phyloP scores from a whole-genome alignment of 495 filamentous ascomycete species.

The Parathielavia appendiculata region DNA sequence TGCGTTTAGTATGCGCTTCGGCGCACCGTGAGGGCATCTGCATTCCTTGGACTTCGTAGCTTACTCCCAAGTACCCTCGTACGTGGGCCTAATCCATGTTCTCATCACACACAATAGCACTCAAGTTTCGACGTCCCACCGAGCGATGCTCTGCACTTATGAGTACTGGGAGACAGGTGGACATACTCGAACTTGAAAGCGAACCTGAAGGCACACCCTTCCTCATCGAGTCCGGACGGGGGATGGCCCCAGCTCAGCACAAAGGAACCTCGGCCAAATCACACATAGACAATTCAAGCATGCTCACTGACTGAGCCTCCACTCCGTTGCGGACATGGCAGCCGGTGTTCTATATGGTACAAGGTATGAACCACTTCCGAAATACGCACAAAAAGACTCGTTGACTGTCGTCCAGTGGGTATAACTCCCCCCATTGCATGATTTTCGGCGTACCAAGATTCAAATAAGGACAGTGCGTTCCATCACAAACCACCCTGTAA shows the following conservation, averaged over 20 bases:
- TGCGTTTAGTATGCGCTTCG: too few species aligned
- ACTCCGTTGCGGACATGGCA: background rate
- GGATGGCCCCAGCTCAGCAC: background rate
- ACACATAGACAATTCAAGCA: background rate
- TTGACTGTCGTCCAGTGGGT: conserved; percentile 15
- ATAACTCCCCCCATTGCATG: conserved; percentile 7
- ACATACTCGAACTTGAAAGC: too few species aligned
- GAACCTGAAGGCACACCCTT: background rate
- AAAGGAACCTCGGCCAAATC: background rate
- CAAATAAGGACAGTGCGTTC: background rate
- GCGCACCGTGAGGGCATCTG: too few species aligned
- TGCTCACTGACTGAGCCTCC: background rate
- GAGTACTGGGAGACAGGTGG: too few species aligned
- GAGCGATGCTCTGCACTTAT: too few species aligned
- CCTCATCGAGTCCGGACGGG: background rate
- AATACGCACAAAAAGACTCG: conserved; percentile 7
- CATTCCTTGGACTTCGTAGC: too few species aligned
- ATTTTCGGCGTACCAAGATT: background rate
- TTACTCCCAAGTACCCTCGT: too few species aligned
- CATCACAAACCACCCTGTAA: background rate
- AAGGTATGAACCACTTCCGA: background rate
- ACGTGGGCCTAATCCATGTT: too few species aligned
- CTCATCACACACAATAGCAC: too few species aligned
- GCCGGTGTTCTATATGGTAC: background rate
- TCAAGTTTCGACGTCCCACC: too few species aligned